Percentiles rank a stretch among this genome's conserved stretches.
Evolutionary conservation across 1,284 basidiomycete genomes (phyloP).

Genomic region (Thelephora terrestris): DNA sequence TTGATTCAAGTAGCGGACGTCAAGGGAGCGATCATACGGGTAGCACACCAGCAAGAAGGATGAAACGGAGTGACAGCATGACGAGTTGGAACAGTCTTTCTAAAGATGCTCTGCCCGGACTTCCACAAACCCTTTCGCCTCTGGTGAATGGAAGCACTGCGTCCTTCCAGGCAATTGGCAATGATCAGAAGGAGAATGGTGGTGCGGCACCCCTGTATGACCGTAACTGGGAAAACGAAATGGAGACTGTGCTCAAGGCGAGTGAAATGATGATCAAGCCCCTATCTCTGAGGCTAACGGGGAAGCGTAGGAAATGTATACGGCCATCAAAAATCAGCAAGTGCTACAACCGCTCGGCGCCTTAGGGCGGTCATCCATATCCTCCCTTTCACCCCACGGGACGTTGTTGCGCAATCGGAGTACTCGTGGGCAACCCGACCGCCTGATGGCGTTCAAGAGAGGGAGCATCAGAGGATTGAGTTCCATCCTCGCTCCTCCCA

Average conservation of each 20-base stretch:
- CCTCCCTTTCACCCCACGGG: conserved; percentile 41
- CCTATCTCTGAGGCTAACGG: conserved; percentile 6
- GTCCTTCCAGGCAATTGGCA: conserved; percentile 17
- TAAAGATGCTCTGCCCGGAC: conserved; percentile 33
- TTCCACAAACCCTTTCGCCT: conserved; percentile 3
- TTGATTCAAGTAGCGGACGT: conserved; percentile 51
- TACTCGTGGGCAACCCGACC: conserved; percentile 51
- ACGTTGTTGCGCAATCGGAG: conserved; percentile 56
- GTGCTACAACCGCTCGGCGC: conserved; percentile 73
- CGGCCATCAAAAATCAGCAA: conserved; percentile 81
- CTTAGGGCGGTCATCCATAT: conserved; percentile 36
- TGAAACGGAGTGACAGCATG: conserved; percentile 70
- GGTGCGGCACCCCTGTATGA: conserved; percentile 38
- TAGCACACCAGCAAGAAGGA: conserved; percentile 33
- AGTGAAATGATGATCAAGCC: conserved; percentile 4
- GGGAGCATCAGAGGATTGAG: conserved; percentile 84
- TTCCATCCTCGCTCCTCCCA: conserved; percentile 56
- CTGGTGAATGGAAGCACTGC: conserved; percentile 14
- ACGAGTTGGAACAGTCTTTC: conserved; percentile 75
- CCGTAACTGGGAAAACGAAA: conserved; percentile 72
- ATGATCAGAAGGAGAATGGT: conserved; percentile 28
- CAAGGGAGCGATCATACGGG: conserved; percentile 38
- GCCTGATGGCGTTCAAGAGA: conserved; percentile 73
- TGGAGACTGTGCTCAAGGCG: conserved; percentile 81
- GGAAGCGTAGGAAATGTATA: conserved; percentile 82